Evolutionary conservation across 2,329 filamentous ascomycete genomes (phyloP).

Genomic region (Apiospora phragmitis): DNA sequence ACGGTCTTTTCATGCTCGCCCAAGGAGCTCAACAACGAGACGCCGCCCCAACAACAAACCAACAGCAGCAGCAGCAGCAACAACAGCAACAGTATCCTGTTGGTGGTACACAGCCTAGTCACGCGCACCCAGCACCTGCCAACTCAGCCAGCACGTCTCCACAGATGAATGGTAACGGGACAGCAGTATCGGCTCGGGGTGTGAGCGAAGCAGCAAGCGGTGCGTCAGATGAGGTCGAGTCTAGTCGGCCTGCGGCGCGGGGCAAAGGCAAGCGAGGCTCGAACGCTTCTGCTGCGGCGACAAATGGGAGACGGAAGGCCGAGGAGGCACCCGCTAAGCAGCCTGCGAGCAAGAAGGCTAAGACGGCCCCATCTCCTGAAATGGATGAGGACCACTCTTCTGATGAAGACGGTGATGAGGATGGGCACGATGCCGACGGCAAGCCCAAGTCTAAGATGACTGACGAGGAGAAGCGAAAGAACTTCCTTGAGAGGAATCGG

Average conservation of each 20-base stretch:
- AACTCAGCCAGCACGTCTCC: conserved; percentile 47
- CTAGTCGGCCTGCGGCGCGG: conserved; percentile 63
- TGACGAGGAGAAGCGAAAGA: conserved; percentile 97
- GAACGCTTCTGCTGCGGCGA: conserved; percentile 38
- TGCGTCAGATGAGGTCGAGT: conserved; percentile 71
- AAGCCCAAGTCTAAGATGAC: conserved; percentile 82
- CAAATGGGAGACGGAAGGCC: conserved; percentile 76
- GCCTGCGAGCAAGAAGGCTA: conserved; percentile 69
- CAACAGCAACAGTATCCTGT: conserved; percentile 44
- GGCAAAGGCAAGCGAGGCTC: conserved; percentile 70
- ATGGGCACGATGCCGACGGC: conserved; percentile 56
- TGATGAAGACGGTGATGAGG: conserved; percentile 53
- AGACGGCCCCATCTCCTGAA: conserved; percentile 44
- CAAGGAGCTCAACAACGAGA: conserved; percentile 59
- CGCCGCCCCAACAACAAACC: conserved; percentile 52
- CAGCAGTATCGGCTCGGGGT: conserved; percentile 48
- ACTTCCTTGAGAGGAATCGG: conserved; percentile 96
- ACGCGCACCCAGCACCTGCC: conserved; percentile 47
- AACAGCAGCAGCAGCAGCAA: conserved; percentile 17
- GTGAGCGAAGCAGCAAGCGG: conserved; percentile 70
- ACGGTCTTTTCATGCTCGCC: conserved; percentile 88
- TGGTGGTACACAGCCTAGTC: conserved; percentile 45
- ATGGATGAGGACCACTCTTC: conserved; percentile 47
- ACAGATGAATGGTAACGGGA: conserved; percentile 52
- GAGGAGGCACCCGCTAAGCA: conserved; percentile 66